Conservation (phyloP, 1,284 basidiomycete genomes). For the Pseudozyma sp. region DNA sequence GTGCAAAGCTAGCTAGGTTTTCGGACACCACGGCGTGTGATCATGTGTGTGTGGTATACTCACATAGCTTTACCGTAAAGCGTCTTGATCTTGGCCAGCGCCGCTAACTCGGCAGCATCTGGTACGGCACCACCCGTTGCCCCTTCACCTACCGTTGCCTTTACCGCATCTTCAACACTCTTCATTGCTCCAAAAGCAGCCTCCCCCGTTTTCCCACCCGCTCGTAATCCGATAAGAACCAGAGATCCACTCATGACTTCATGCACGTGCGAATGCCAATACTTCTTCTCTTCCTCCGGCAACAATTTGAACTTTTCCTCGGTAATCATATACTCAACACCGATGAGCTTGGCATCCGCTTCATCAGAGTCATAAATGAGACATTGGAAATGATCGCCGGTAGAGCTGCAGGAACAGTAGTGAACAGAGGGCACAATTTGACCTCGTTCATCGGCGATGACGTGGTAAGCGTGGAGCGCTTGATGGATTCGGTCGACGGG, state of each 20-base stretch:
- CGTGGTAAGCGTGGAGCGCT: constrained; percentile 51
- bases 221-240: constrained; percentile 61
- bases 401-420: constrained; percentile 40
- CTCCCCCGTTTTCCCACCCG: constrained; percentile 10
- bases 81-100: constrained; percentile 25
- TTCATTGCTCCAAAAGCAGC: constrained; percentile 19
- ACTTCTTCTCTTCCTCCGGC: constrained; percentile 72
- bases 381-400: constrained; percentile 50
- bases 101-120: constrained; percentile 37
- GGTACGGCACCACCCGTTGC: constrained; percentile 37
- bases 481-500: constrained; percentile 43
- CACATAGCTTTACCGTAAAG: constrained; percentile 41
- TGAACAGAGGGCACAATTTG: constrained; percentile 41
- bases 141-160: constrained; percentile 1
- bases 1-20: too few species aligned
- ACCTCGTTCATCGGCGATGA: constrained; percentile 42
- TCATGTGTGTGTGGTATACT: constrained; percentile 4
- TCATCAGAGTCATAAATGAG: constrained; percentile 73
- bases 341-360: constrained; percentile 72
- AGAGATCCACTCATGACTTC: constrained; percentile 73
- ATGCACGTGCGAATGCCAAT: constrained; percentile 73
- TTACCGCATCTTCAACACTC: constrained; percentile 21
- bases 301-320: constrained; percentile 71
- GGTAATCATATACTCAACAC: constrained; percentile 74
- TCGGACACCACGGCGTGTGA: too few species aligned